Evolutionary conservation across 2,329 filamentous ascomycete species (phyloP).

Genomic region (Pseudogymnoascus verrucosus): DNA sequence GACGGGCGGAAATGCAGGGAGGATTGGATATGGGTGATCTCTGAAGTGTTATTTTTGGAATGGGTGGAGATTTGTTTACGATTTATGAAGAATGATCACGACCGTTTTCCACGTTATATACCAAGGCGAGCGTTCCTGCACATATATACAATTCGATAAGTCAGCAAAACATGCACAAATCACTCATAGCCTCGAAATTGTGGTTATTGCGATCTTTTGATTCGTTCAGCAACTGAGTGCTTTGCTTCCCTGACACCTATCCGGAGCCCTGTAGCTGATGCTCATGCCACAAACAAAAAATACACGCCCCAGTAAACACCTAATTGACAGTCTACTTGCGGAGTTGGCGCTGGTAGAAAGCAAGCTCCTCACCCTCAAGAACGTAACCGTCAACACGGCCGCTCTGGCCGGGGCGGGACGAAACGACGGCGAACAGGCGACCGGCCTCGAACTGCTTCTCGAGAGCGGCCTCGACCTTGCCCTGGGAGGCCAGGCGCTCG

Average conservation of each 20-base stretch:
- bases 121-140: not conserved
- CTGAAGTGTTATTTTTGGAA: not conserved
- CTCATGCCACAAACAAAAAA: conserved; percentile 8
- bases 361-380: conserved; percentile 97
- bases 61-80: not conserved
- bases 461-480: conserved; percentile 87
- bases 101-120: not conserved
- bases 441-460: conserved; percentile 99
- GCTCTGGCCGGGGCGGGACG: conserved; percentile 92
- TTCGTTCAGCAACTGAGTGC: conserved; percentile 7
- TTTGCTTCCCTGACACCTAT: conserved; percentile 6
- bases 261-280: conserved; percentile 7
- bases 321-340: conserved; percentile 68
- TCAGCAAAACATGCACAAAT: not conserved
- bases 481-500: conserved; percentile 67
- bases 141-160: not conserved
- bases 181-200: not conserved
- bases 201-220: not conserved
- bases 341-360: conserved; percentile 99
- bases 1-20: not conserved
- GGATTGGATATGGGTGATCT: not conserved
- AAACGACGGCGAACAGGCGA: conserved; percentile 89
- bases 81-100: not conserved
- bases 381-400: conserved; percentile 96
- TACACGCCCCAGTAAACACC: conserved; percentile 22